Base-by-base conservation (phyloP, 2,329 filamentous ascomycete species). In the Plectosphaerella sp. region DNA sequence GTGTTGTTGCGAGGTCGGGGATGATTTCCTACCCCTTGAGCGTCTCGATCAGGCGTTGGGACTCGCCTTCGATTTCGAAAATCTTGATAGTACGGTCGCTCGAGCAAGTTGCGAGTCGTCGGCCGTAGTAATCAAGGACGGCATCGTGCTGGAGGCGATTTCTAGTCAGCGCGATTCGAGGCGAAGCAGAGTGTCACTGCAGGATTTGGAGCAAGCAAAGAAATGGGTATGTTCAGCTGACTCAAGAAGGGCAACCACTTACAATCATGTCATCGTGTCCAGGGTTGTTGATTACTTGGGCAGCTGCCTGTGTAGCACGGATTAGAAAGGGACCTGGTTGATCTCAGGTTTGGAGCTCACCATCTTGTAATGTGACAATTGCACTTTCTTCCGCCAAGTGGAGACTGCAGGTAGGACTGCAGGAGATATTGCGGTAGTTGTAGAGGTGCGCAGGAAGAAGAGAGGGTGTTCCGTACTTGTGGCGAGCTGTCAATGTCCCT, bases 1-100 rank as follows among this genome's bases (percentile, higher is more conserved):
- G 18, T 43, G 41, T 20, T 20, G 28, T 9, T 9, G n/a, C 18
- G 41, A 8, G 18, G n/a, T 18, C 15, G 14, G 37, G 22, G 18
- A n/a, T n/a, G n/a, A n/a, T n/a, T n/a, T 66, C 76, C 65, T 81
- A 95, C 91, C 93, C 93, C 75, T 96, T 96, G 59, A 99, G 77
- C 24, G 94, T 99, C 75, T 97, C 93, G 35, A 90, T 83, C 62
- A 97, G 76, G 58, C 89, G 84, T 73, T 99, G 93, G 61, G 87
- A 83, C 63, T 97, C 92, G 64, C 91, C 91, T 65, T 97, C 93
- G 52, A 99, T 88, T 73, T 99, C 94, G 68, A 97, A 99, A 67
- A 99, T 97, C 78, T 97, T 97, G 78, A 99, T 96, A 47, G 93
- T 97, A 69, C 94, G 92, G 75, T 99, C 94, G 60, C 93, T 97